Percentiles rank a stretch among this genome's conserved stretches.
These are phyloP conservation scores for Cylindrotheca fusiformis DNA, from an alignment of 108 stramenopile genomes.

Conservation along the genomic window DNA sequence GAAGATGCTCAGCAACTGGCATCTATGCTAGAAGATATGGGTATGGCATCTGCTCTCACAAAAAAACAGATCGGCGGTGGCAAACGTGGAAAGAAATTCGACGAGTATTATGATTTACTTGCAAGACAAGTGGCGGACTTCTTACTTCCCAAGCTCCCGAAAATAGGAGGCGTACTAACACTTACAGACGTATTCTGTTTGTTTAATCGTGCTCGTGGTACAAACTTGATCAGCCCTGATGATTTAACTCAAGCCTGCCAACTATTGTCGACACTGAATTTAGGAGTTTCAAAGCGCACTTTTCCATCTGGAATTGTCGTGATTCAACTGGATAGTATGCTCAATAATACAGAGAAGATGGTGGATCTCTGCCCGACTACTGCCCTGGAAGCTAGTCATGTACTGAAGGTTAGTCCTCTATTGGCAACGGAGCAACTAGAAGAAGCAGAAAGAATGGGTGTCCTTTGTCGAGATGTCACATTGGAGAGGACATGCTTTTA, in stretches of 20 bases:
- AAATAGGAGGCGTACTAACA: constrained; percentile 68
- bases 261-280: constrained; percentile 56
- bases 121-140: constrained; percentile 96
- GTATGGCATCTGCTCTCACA: constrained; percentile 92
- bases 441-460: constrained; percentile 75
- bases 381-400: constrained; percentile 55
- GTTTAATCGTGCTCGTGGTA: constrained; percentile 94
- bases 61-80: constrained; percentile 42
- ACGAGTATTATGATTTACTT: constrained; percentile 81
- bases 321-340: constrained; percentile 65
- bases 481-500: constrained; percentile 79
- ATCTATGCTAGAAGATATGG: constrained; percentile 84
- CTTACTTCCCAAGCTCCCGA: constrained; percentile 53
- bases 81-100: neutral
- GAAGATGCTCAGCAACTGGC: constrained; percentile 55
- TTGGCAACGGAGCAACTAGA: constrained; percentile 85
- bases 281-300: constrained; percentile 78
- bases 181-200: constrained; percentile 85
- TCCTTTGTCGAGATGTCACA: constrained; percentile 81
- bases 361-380: constrained; percentile 36
- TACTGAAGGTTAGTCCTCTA: constrained; percentile 63
- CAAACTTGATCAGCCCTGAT: constrained; percentile 94
- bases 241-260: constrained; percentile 83
- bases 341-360: constrained; percentile 19
- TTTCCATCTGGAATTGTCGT: constrained; percentile 88